Evolutionary conservation across 2,329 filamentous ascomycete genomes (phyloP).

Genomic region (Exophiala sp.): DNA sequence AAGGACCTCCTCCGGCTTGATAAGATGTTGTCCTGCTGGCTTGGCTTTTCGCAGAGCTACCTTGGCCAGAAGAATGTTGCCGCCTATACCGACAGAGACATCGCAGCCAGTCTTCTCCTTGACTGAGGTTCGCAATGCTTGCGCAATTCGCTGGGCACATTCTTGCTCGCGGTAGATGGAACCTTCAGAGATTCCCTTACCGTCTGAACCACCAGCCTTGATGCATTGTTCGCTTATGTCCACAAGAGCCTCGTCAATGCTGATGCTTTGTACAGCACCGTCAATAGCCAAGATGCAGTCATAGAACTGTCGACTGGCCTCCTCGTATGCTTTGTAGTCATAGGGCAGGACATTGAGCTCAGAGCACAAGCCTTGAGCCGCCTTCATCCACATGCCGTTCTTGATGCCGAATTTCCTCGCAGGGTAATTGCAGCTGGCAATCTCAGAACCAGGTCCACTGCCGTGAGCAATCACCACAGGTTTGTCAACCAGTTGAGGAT

Average conservation of each 20-base stretch:
- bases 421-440: constrained; percentile 94
- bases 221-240: constrained; percentile 71
- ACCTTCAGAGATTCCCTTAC: constrained; percentile 58
- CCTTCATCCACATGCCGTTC: constrained; percentile 99
- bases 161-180: constrained; percentile 72
- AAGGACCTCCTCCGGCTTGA: constrained; percentile 73
- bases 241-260: constrained; percentile 88
- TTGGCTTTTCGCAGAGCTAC: constrained; percentile 87
- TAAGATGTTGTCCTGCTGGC: constrained; percentile 83
- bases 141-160: constrained; percentile 66
- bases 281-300: constrained; percentile 71
- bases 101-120: constrained; percentile 72
- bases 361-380: constrained; percentile 73
- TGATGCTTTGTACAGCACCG: constrained; percentile 88
- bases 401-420: constrained; percentile 81
- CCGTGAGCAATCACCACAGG: constrained; percentile 88
- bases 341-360: constrained; percentile 87
- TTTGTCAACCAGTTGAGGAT: constrained; percentile 68
- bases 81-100: constrained; percentile 88
- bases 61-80: constrained; percentile 85
- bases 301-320: constrained; percentile 83
- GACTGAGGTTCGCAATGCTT: constrained; percentile 60
- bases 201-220: constrained; percentile 59
- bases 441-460: constrained; percentile 78
- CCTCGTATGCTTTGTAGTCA: constrained; percentile 91